Conservation (phyloP, 2,329 filamentous ascomycete genomes). For the Verruconis gallopava region DNA sequence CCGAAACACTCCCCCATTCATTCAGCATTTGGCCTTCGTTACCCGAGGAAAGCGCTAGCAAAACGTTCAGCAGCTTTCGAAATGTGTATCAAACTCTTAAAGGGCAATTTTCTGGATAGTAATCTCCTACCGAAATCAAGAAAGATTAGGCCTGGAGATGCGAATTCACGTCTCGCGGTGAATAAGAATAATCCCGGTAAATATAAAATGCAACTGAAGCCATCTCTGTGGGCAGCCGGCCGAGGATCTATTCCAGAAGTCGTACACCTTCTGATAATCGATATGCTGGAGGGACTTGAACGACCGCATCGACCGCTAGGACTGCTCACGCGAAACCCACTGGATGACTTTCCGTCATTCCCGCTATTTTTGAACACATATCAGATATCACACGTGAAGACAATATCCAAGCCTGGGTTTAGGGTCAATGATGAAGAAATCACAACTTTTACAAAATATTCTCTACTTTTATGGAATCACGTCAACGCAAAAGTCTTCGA, state of each 20-base stretch:
- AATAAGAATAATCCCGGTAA: slow-evolving; percentile 59
- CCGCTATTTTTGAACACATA: slow-evolving; percentile 58
- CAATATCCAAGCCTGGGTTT: slow-evolving; percentile 34
- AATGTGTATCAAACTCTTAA: slow-evolving; percentile 57
- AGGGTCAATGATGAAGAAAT: slow-evolving; percentile 32
- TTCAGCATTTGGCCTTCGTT: slow-evolving; percentile 49
- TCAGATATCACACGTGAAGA: slow-evolving; percentile 44
- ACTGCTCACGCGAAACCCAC: slow-evolving; percentile 52
- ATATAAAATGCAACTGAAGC: slow-evolving; percentile 72
- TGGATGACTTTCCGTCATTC: slow-evolving; percentile 56
- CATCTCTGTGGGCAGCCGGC: slow-evolving; percentile 51
- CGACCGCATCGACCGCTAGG: slow-evolving; percentile 51
- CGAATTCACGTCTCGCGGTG: slow-evolving; percentile 78
- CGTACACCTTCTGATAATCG: slow-evolving; percentile 51
- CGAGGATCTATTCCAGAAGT: slow-evolving; percentile 32
- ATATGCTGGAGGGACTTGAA: slow-evolving; percentile 46
- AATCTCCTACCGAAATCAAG: slow-evolving; percentile 60
- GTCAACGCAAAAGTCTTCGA: slow-evolving; percentile 83
- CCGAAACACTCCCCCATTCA: slow-evolving; percentile 62
- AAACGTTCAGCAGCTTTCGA: slow-evolving; percentile 85
- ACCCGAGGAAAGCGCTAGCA: slow-evolving; percentile 59
- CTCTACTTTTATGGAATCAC: slow-evolving; percentile 63
- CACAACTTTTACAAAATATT: slow-evolving; percentile 54
- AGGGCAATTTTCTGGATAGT: slow-evolving; percentile 55
- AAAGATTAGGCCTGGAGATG: slow-evolving; percentile 63